Evolutionary conservation across 352 stramenopile genomes (phyloP), one percentile per base, ranked within the genome.

Genomic region (Globisporangium abappressorium): DNA sequence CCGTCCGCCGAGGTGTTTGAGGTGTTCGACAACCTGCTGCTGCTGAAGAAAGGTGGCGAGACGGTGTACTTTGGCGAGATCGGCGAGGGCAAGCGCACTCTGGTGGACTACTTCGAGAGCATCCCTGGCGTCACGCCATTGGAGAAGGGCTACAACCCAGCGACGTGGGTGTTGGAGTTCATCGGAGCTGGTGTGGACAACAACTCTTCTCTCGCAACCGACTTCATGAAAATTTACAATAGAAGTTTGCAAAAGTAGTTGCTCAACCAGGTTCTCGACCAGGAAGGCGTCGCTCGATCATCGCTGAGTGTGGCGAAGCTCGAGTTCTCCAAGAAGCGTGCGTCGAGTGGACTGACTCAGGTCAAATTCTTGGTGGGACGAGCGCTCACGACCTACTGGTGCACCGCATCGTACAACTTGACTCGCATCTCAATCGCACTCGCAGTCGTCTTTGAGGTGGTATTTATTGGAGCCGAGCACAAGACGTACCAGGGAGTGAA

Each of bases 401-500:
- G 91, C 15, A 92, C 80, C 18, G 89, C 90, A 30, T 77, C 78
- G 62, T 98, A 98, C 72, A 96, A 94, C 71, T 61, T 90, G 12
- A 82, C 83, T 5, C 80, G 89, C 7, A 75, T 94, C 14, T 71
- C 77, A 0, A 75, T 85, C n/a, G 38, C 77, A 2, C 22, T 85
- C 7, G 69, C 67, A 18, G 18, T 77, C 26, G 33, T 80, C 7
- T 57, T 57, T 34, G 51, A 7, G 1, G 22, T 33, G 1, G 7
- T 57, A 1, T 57, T 57, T 18, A 22, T 15, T 6, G n/a, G 22
- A n/a, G 22, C 51, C 1, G 51, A 57, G 0, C 34, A 57, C 51
- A 34, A 1, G 22, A 34, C 51, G 51, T 57, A 57, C 51, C 51
- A 57, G 51, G 51, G 51, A 9, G 5, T 57, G 7, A 57, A 57